Evolutionary conservation across 2,329 filamentous ascomycete genomes (phyloP), one percentile per base, ranked within the genome.

Genomic region (Alternaria panax): DNA sequence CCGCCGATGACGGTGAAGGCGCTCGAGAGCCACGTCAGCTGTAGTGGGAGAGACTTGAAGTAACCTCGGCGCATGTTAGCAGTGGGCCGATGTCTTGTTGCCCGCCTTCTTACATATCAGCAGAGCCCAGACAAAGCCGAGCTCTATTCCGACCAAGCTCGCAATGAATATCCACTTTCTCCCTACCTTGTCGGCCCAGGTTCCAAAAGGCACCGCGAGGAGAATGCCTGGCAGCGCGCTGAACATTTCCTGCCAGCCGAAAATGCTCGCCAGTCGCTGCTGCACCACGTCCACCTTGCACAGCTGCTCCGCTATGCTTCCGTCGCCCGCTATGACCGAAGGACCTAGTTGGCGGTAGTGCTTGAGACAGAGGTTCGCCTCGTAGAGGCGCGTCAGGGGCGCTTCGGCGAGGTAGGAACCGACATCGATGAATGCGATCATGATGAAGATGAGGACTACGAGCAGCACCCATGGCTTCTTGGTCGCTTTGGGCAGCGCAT

Each of bases 251-350:
- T 80, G 78, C 72, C 82, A 82, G 2, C 81, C 82, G 63, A 84
- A 83, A 12, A 85, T 80, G 53, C 80, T 80, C 1, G 83, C 82
- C 64, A 85, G 63, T 67, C 82, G 79, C 46, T 81, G 76, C 64
- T 85, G 83, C 20, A 85, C 77, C 41, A 75, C 75, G 30, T 80
- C 77, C n/a, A 80, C 70, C 72, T 85, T 85, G 69, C 83, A 85
- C 62, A 81, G 64, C n/a, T 76, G 72, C 73, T 85, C 83, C 1
- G 78, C 72, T 16, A 85, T 78, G 24, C 76, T 73, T 12, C 81
- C 80, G 59, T 79, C 72, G 8, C 66, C 58, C 1, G 70, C 73
- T 62, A 84, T 81, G 59, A 79, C 73, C n/a, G 73, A 77, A 18
- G 80, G 76, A 56, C 84, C 80, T 46, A 77, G 69, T 28, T 72